Evolutionary conservation across 305 asterid genomes (phyloP), one percentile per base, ranked within the genome.

Genomic region (Fraxinus platypoda): DNA sequence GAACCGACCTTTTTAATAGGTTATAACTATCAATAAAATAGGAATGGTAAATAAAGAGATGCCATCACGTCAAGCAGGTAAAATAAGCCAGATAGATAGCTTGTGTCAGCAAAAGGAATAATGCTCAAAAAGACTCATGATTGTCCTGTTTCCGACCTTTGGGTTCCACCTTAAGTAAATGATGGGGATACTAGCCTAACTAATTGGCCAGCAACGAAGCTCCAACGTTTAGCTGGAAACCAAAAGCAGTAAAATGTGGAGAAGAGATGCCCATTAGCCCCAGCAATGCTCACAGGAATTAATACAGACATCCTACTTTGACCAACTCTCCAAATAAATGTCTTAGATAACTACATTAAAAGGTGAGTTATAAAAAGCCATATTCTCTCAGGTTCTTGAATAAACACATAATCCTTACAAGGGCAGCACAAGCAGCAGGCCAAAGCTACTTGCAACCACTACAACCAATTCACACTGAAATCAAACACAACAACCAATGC

Each of bases 161-260:
- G 28, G 38, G 84, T 78, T 52, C 59, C 78, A 76, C 37, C 82
- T 66, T 66, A 83, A 26, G 76, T 72, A 77, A 57, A 80, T 78
- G 80, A 26, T 34, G 49, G 72, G 68, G 68, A 41, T 25, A 46
- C 43, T 28, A 8, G 43, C 38, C 6, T 17, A 77, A 81, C 73
- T 66, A 57, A 70, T 19, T 84, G 75, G 64, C 31, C 21, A 12
- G 82, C 28, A 57, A 38, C 75, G 78, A 85, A 85, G 68, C 75
- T 62, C 19, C 72, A 12, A 73, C n/a, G 0, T 23, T 25, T 64
- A 9, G 31, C 72, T 1, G n/a, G 72, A 64, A 25, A 64, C 35
- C 64, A 74, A 43, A 9, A 25, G 31, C 79, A 75, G 33, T 25
- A 64, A 64, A 25, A 64, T 64, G 11, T 57, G 68, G 26, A 57